phyloP scores from a whole-genome alignment of 2,329 filamentous ascomycete genomes.

The Coniochaeta prunicola region DNA sequence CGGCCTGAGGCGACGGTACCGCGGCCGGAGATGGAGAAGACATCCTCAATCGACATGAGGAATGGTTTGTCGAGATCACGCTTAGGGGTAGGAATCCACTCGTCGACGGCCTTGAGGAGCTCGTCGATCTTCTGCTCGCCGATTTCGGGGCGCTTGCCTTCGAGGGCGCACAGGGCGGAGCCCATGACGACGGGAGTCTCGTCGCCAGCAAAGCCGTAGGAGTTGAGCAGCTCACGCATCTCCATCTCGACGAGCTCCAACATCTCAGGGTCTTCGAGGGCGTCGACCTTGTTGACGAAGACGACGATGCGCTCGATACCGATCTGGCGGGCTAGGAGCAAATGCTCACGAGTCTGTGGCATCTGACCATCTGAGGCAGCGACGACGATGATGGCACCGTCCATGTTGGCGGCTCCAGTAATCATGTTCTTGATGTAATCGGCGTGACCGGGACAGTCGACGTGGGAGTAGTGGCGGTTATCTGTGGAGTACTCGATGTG shows the following conservation, averaged over 20 bases:
- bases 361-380: conserved; percentile 98
- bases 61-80: conserved; percentile 97
- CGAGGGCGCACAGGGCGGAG: conserved; percentile 89
- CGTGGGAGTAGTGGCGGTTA: conserved; percentile 93
- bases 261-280: conserved; percentile 97
- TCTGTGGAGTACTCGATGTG: conserved; percentile 99
- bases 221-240: conserved; percentile 92
- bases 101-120: conserved; percentile 81
- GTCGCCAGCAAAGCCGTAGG: conserved; percentile 96
- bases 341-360: conserved; percentile 98
- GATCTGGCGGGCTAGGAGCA: conserved; percentile 95
- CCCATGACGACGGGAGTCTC: conserved; percentile 96
- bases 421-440: conserved; percentile 99
- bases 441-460: conserved; percentile 99
- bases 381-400: conserved; percentile 97
- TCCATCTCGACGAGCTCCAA: conserved; percentile 99
- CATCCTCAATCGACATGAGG: conserved; percentile 95
- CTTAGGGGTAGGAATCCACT: conserved; percentile 92
- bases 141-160: conserved; percentile 80
- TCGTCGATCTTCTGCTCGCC: conserved; percentile 84
- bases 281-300: conserved; percentile 99
- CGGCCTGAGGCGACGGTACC: conserved; percentile 95
- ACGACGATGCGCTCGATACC: conserved; percentile 97
- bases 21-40: conserved; percentile 85
- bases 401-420: conserved; percentile 98